Conservation (phyloP, 106 monocot species). For the Acorus gramineus region DNA sequence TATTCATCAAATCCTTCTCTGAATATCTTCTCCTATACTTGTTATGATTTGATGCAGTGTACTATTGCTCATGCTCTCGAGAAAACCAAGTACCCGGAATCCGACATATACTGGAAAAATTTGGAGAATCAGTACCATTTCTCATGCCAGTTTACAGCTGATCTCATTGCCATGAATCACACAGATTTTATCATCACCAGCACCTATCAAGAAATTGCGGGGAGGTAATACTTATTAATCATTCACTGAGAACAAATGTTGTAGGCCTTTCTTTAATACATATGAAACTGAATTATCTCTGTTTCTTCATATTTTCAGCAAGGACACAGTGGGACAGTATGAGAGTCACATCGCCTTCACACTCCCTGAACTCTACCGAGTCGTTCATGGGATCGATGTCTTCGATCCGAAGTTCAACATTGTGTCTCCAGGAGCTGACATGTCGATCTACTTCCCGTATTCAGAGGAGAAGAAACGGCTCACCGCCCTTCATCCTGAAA, state of each 20-base stretch:
- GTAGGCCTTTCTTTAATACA: not conserved
- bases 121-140: constrained; percentile 59
- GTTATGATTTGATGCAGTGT: constrained; percentile 20
- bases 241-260: not conserved
- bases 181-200: constrained; percentile 92
- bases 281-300: too few species aligned
- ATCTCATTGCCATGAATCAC: constrained; percentile 88
- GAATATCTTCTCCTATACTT: not conserved
- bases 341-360: constrained; percentile 38
- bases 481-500: constrained; percentile 27
- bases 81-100: constrained; percentile 66
- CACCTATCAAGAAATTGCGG: constrained; percentile 93
- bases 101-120: constrained; percentile 73
- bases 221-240: constrained; percentile 37
- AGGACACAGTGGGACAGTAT: constrained; percentile 36
- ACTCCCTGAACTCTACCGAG: constrained; percentile 43
- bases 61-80: constrained; percentile 73
- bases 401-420: constrained; percentile 28
- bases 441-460: constrained; percentile 42
- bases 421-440: constrained; percentile 38
- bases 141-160: constrained; percentile 49
- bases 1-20: not conserved
- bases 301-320: constrained; percentile 16
- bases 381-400: constrained; percentile 46
- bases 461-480: constrained; percentile 28